Evolutionary conservation across 2,329 filamentous ascomycete species (phyloP).

Genomic region (Botrytis aclada): DNA sequence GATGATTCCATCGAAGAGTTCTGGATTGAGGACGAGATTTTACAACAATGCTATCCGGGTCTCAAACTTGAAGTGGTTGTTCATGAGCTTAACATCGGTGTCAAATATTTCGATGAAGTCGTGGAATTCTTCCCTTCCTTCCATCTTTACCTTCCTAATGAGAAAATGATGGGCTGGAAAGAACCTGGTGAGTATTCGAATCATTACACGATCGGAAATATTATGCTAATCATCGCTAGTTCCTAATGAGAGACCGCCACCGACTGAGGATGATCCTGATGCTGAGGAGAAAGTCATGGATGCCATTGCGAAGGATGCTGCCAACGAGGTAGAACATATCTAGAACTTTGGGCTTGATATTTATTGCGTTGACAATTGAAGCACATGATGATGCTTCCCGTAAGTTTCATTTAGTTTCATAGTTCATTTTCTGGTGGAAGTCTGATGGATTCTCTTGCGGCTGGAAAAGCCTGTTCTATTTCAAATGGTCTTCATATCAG

Average conservation of each 20-base stretch:
- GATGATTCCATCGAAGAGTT: conserved; percentile 50
- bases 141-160: conserved; percentile 64
- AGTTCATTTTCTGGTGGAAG: neutral
- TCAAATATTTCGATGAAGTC: conserved; percentile 63
- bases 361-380: neutral
- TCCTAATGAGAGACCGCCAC: conserved; percentile 32
- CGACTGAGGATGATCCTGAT: conserved; percentile 36
- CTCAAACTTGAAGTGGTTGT: conserved; percentile 59
- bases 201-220: neutral
- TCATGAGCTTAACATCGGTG: conserved; percentile 55
- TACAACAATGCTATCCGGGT: conserved; percentile 58
- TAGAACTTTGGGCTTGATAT: neutral
- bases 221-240: conserved; percentile 24
- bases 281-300: conserved; percentile 30
- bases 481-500: neutral
- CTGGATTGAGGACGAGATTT: conserved; percentile 62
- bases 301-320: conserved; percentile 22
- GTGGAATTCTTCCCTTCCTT: conserved; percentile 57
- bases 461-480: neutral
- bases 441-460: neutral
- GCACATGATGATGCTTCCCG: neutral
- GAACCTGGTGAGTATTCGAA: conserved; percentile 43
- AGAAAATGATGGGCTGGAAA: conserved; percentile 66
- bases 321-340: neutral
- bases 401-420: neutral